Evolutionary conservation across 371 early-diverging fungal genomes (phyloP).

Genomic region (Lichtheimia corymbifera): DNA sequence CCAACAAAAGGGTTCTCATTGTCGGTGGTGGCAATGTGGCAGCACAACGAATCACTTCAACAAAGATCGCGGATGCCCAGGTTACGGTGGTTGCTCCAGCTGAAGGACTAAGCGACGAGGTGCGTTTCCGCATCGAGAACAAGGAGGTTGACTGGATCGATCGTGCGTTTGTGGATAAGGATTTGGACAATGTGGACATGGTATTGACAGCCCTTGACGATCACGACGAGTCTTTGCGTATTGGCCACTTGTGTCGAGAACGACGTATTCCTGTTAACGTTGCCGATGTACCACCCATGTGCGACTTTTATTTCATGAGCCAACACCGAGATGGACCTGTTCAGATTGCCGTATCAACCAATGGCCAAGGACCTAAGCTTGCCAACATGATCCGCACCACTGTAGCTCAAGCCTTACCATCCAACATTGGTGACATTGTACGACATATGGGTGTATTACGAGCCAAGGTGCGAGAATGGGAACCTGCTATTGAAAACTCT

Average conservation of each 20-base stretch:
- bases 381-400: constrained; percentile 77
- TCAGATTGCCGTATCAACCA: constrained; percentile 90
- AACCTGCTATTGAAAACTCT: constrained; percentile 64
- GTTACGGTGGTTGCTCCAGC: constrained; percentile 74
- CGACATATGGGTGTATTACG: constrained; percentile 72
- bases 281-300: constrained; percentile 87
- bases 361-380: constrained; percentile 86
- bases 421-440: constrained; percentile 69
- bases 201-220: constrained; percentile 84
- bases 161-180: constrained; percentile 58
- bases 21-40: constrained; percentile 86
- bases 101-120: constrained; percentile 65
- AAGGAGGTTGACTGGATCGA: constrained; percentile 65
- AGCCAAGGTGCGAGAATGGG: constrained; percentile 65
- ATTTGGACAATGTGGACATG: constrained; percentile 65
- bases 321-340: constrained; percentile 81
- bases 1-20: constrained; percentile 70
- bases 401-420: constrained; percentile 67
- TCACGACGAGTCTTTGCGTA: constrained; percentile 67
- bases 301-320: constrained; percentile 93
- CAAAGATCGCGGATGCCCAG: constrained; percentile 78
- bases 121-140: constrained; percentile 58
- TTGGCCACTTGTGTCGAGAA: constrained; percentile 67
- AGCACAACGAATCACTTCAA: constrained; percentile 77
- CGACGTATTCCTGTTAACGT: constrained; percentile 88